Evolutionary conservation across 2,329 filamentous ascomycete species (phyloP).

Genomic region (Onygenales sp.): DNA sequence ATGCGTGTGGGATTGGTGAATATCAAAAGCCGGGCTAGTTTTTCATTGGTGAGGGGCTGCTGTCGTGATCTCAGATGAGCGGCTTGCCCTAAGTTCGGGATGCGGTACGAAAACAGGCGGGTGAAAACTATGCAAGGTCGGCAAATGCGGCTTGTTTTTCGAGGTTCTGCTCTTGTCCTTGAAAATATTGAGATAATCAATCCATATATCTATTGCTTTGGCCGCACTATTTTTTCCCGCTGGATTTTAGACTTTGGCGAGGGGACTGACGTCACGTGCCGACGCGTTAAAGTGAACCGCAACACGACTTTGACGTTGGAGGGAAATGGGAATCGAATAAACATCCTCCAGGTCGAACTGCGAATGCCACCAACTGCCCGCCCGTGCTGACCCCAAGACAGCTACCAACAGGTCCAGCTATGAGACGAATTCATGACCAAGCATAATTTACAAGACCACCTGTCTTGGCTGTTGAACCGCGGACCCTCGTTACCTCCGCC

Average conservation of each 20-base stretch:
- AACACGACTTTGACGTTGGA: background rate
- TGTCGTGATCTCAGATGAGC: too few relatives aligned
- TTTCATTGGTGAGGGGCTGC: too few relatives aligned
- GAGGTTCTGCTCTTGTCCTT: too few relatives aligned
- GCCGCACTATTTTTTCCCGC: too few relatives aligned
- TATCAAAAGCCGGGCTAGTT: too few relatives aligned
- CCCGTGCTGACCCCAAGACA: background rate
- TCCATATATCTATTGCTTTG: too few relatives aligned
- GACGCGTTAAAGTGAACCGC: slow-evolving; percentile 2
- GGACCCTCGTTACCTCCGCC: slow-evolving; percentile 25
- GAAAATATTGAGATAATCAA: too few relatives aligned
- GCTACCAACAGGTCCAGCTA: slow-evolving; percentile 8
- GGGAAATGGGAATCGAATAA: background rate
- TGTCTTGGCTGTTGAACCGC: slow-evolving; percentile 38
- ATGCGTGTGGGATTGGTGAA: background rate
- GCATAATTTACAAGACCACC: slow-evolving; percentile 36
- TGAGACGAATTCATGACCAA: slow-evolving; percentile 38
- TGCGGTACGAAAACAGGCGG: too few relatives aligned
- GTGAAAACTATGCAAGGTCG: too few relatives aligned
- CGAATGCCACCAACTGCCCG: background rate
- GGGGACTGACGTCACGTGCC: slow-evolving; percentile 9
- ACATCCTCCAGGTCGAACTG: background rate
- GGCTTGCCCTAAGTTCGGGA: too few relatives aligned
- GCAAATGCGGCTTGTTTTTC: too few relatives aligned
- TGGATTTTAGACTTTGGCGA: background rate